A percentile compares a stretch with the other conserved stretches of the same genome.
Conservation (phyloP, 257 asterid species). For the Nicotiana paniculata region DNA sequence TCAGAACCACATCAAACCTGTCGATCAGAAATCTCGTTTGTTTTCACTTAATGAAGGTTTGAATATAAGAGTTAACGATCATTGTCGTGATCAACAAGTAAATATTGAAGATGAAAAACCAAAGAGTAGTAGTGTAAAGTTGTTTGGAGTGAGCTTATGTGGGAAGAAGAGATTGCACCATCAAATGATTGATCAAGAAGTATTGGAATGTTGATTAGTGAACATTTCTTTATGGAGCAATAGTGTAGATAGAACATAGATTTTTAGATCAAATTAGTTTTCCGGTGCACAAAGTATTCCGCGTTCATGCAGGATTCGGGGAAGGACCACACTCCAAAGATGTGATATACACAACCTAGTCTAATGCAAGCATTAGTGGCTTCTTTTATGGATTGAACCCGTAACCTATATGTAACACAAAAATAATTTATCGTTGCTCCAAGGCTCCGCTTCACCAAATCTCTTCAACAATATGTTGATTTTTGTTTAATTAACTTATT, state of each 20-base stretch:
- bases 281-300: too few relatives aligned
- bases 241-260: not conserved
- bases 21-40: conserved; percentile 19
- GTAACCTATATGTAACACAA: too few relatives aligned
- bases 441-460: not conserved
- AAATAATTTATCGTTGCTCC: too few relatives aligned
- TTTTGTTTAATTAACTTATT: not conserved
- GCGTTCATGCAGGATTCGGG: too few relatives aligned
- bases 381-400: too few relatives aligned
- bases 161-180: conserved; percentile 2
- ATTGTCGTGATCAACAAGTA: not conserved
- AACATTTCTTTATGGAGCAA: not conserved
- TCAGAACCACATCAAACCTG: conserved; percentile 76
- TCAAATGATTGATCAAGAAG: not conserved
- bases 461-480: too few relatives aligned
- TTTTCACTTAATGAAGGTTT: not conserved
- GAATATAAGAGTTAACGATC: not conserved
- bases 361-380: too few relatives aligned
- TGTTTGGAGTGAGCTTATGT: not conserved
- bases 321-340: rapidly evolving
- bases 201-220: conserved; percentile 2
- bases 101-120: not conserved
- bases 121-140: not conserved
- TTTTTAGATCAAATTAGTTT: not conserved
- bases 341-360: too few relatives aligned